Evolutionary conservation across 768 basidiomycete species (phyloP), one percentile per base, ranked within the genome.

Genomic region (Hygrophorus pudorinus): DNA sequence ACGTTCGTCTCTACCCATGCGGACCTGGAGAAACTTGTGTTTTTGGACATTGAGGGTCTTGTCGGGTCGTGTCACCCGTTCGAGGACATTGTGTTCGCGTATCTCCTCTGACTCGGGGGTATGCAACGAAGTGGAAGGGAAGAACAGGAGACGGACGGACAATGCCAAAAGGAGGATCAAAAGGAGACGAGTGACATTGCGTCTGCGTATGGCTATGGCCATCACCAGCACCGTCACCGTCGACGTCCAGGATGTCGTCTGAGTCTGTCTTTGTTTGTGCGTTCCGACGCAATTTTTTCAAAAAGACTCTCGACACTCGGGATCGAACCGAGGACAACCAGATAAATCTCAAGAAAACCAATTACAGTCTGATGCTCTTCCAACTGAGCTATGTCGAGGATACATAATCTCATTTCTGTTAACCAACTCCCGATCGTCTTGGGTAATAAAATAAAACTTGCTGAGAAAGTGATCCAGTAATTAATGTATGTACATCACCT

Each of bases 1-100:
- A 37, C 79, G 69, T 53, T 85, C 79, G 56, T 97, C 94, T 47
- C 94, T 70, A 1, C 92, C 92, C 66, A 90, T 76, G 28, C 96
- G 74, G 2, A 77, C 73, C 65, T 98, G 96, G 33, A 98, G 60
- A 58, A 96, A 97, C 8, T 79, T 75, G 64, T 93, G 79, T 49
- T 79, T 81, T 48, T 92, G 87, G 11, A 88, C 83, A 70, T 97
- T 93, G 31, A 98, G 73, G 7, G 74, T 75, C 59, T 81, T 85
- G 64, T 91, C 90, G 13, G 68, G 61, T 1, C 71, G 64, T 1
- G 73, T 74, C 41, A 73, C 72, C 16, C 75, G 70, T 56, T 77
- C 72, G 30, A 75, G 67, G 51, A 76, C 71, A 53, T 70, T 73
- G 53, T 76, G 72, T 42, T 65, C 62, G 46, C 69, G 60, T 27